Base-by-base conservation (phyloP, 2,329 filamentous ascomycete species). In the Fusarium sp. region DNA sequence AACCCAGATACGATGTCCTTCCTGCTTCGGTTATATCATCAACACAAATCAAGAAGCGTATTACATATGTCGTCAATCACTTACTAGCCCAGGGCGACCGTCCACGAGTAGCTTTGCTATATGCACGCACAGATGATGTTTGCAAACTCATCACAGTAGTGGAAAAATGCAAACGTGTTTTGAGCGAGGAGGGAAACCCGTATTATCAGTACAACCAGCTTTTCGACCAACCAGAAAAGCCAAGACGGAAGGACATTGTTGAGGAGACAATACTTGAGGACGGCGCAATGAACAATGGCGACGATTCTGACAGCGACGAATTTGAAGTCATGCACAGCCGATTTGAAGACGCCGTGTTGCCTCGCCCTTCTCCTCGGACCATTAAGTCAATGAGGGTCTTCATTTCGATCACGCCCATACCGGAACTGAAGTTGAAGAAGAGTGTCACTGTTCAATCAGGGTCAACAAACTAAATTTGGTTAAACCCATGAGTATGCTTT, bases 81-180 rank as follows among this genome's bases (percentile, higher is more conserved):
- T 79, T 88, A 9, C 76, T 79, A 27, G 72, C 66, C 45, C 50
- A 73, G 18, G 21, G 65, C n/a, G 68, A 71, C 7, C 63, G 61
- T 25, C 71, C 74, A 48, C 77, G 78, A 12, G 74, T 83, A 16
- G 82, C 82, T n/a, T 76, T 89, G 41, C 77, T 89, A 20, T 82
- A 87, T 72, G 85, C 86, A 32, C 83, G 84, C 21, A 80, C 84
- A 1, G 64, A 77, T 12, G 85, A 88, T 5, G 84, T 87, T 3
- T 84, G 83, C 78, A 94, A 93, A 78, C 82, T 93, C 73, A 87
- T 93, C 72, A 90, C 87, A 6, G 85, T 93, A 47, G 84, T 85
- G 46, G 91, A 93, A 78, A 89, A 92, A 40, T 85, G 84, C 59
- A 90, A 91, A 77, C 81, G 86, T 41, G 81, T 88, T 48, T 78